A percentile compares a stretch with the other conserved stretches of the same genome.
Conservation (phyloP, 75 land plant genomes). For the Cupressus sempervirens region DNA sequence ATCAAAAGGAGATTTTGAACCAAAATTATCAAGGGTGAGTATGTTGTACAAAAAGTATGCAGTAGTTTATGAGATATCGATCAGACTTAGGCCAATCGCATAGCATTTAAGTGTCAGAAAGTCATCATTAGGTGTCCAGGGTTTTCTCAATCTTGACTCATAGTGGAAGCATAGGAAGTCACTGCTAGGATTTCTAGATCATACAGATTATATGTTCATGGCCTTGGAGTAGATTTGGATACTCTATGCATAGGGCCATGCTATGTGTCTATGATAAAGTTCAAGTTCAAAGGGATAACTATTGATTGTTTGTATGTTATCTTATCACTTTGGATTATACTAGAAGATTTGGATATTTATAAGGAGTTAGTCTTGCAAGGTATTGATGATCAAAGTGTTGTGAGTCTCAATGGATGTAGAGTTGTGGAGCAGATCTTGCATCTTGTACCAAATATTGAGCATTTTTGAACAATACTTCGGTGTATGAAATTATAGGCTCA, state of each 20-base stretch:
- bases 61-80: too few relatives aligned
- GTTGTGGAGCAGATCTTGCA: slow-evolving; percentile 48
- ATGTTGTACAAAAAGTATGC: too few relatives aligned
- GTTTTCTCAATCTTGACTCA: too few relatives aligned
- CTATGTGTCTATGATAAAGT: slow-evolving; percentile 57
- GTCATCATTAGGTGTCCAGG: too few relatives aligned
- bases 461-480: slow-evolving; percentile 47
- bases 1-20: too few relatives aligned
- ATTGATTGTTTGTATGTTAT: slow-evolving; percentile 50
- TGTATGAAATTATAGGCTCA: slow-evolving; percentile 55
- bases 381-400: slow-evolving; percentile 45
- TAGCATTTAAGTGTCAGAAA: too few relatives aligned
- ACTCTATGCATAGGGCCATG: slow-evolving; percentile 91
- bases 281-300: slow-evolving; percentile 45
- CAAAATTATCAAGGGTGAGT: too few relatives aligned
- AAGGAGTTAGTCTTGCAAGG: slow-evolving; percentile 34
- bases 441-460: slow-evolving; percentile 44
- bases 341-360: slow-evolving; percentile 46
- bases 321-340: slow-evolving; percentile 38
- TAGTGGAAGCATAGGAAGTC: too few relatives aligned
- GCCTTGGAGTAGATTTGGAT: slow-evolving; percentile 91
- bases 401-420: slow-evolving; percentile 50
- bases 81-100: too few relatives aligned
- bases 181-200: slow-evolving; percentile 87
- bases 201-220: slow-evolving; percentile 89